These are phyloP conservation scores for Thalassiosira exigua DNA, from an alignment of 352 stramenopile genomes.

Conservation along the genomic window DNA sequence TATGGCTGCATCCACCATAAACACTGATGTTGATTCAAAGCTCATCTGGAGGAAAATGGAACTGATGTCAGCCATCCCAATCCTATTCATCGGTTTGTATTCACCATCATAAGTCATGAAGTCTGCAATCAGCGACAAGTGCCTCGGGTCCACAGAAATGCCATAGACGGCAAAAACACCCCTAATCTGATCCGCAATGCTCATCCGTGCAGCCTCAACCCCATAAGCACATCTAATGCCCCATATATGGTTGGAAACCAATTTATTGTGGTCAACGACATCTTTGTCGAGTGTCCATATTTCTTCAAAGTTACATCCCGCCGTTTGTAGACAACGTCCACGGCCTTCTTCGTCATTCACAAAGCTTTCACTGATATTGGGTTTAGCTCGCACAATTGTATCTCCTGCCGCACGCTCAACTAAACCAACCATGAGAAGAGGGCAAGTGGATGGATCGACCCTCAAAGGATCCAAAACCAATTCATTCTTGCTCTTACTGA, in stretches of 20 bases:
- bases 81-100: conserved; percentile 97
- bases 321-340: conserved; percentile 83
- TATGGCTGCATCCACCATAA: conserved; percentile 95
- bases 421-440: conserved; percentile 87
- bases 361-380: conserved; percentile 84
- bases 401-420: conserved; percentile 82
- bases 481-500: conserved; percentile 71
- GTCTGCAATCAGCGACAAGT: conserved; percentile 98
- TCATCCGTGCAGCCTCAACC: conserved; percentile 96
- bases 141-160: conserved; percentile 97
- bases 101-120: conserved; percentile 99
- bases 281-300: conserved; percentile 89
- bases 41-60: conserved; percentile 99
- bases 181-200: conserved; percentile 98
- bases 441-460: conserved; percentile 79
- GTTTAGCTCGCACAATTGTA: conserved; percentile 79
- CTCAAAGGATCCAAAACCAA: conserved; percentile 67
- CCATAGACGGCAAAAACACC: conserved; percentile 99
- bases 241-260: conserved; percentile 99
- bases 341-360: conserved; percentile 82
- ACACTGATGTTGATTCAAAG: conserved; percentile 99
- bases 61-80: conserved; percentile 95
- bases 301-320: conserved; percentile 98
- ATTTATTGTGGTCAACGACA: conserved; percentile 92
- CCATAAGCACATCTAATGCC: conserved; percentile 94